Conservation (phyloP, 2,329 filamentous ascomycete species). For the Neophaeococcomyces mojaviensis region DNA sequence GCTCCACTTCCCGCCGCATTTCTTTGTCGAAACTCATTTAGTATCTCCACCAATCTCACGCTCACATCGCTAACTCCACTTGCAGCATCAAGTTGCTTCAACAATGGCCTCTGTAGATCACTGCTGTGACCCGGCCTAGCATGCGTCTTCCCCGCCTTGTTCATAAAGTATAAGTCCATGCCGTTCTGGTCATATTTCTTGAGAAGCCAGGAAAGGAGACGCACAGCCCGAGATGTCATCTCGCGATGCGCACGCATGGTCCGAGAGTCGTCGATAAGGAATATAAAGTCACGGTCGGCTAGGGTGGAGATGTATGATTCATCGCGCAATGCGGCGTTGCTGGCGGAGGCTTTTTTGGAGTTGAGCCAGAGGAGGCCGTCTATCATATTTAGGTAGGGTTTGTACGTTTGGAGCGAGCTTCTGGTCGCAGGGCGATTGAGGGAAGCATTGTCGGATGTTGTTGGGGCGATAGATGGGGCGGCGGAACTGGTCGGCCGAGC, state of each 20-base stretch:
- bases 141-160: background rate
- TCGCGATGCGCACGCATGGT: conserved; percentile 20
- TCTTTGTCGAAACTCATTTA: background rate
- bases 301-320: background rate
- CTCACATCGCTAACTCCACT: conserved; percentile 7
- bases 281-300: conserved; percentile 14
- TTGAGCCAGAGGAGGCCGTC: conserved; percentile 24
- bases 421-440: background rate
- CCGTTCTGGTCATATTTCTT: conserved; percentile 6
- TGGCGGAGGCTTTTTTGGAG: background rate
- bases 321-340: conserved; percentile 7
- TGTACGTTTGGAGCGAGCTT: background rate
- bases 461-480: background rate
- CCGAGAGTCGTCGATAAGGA: conserved; percentile 26
- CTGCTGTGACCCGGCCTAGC: background rate
- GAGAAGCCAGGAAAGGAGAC: conserved; percentile 4
- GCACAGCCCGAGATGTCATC: background rate
- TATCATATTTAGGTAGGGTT: conserved; percentile 19
- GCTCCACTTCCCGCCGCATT: background rate
- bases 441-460: background rate
- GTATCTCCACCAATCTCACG: conserved; percentile 4
- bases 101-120: conserved; percentile 1
- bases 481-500: background rate
- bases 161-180: conserved; percentile 2
- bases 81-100: background rate